Conservation (phyloP, 495 filamentous ascomycete genomes). For the Viridothelium virens region DNA sequence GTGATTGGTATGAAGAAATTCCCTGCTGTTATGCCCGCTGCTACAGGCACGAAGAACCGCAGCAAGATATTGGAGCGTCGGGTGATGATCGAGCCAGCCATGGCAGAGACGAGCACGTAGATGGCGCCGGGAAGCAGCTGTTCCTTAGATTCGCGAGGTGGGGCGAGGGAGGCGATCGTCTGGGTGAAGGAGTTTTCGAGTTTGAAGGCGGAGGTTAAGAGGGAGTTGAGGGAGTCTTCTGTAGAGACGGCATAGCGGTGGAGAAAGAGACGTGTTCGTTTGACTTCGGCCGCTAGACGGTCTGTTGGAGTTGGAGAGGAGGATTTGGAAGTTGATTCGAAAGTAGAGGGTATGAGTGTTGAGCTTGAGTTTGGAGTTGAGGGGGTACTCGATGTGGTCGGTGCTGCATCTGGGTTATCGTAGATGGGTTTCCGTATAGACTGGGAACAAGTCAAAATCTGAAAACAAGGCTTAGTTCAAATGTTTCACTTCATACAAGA, state of each 20-base stretch:
- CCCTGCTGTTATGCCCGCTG: conserved; percentile 34
- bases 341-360: conserved; percentile 8
- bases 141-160: conserved; percentile 72
- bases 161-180: conserved; percentile 80
- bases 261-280: conserved; percentile 69
- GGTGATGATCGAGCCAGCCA: conserved; percentile 83
- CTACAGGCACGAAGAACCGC: conserved; percentile 52
- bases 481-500: neutral
- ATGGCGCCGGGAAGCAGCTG: conserved; percentile 74
- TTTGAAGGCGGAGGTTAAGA: conserved; percentile 64
- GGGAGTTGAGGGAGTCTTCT: conserved; percentile 69
- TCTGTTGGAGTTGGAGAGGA: conserved; percentile 66
- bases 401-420: conserved; percentile 48
- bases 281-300: conserved; percentile 76
- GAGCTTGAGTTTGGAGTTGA: conserved; percentile 11
- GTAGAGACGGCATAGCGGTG: conserved; percentile 61
- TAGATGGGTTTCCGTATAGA: conserved; percentile 76
- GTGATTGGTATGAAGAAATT: conserved; percentile 37
- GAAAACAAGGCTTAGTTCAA: neutral
- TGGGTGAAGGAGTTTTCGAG: conserved; percentile 78
- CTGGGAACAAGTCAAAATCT: conserved; percentile 20
- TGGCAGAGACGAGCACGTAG: conserved; percentile 84
- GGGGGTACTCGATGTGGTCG: conserved; percentile 34
- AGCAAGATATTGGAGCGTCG: conserved; percentile 78
- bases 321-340: conserved; percentile 36